A percentile compares a stretch with the other conserved stretches of the same genome.
phyloP scores from a whole-genome alignment of 2,329 filamentous ascomycete species.

The Sporothrix dimorphospora region DNA sequence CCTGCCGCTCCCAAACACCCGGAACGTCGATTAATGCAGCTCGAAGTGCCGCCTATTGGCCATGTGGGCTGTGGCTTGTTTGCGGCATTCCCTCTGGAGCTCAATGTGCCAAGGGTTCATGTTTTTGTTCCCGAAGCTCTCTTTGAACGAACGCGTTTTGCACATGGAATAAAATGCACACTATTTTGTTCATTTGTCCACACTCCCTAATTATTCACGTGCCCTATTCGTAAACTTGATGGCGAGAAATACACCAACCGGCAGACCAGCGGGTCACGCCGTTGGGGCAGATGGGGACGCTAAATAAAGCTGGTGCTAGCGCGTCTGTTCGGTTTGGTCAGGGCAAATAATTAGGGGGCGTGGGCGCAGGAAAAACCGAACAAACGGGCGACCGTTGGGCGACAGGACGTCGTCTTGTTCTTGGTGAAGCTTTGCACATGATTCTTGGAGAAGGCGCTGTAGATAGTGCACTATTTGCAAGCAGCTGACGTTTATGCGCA shows the following conservation, averaged over 20 bases:
- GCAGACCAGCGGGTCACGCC: slow-evolving; percentile 23
- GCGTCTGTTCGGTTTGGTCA: slow-evolving; percentile 2
- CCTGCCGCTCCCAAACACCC: slow-evolving; percentile 8
- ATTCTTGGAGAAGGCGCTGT: background rate
- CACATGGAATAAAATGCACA: background rate
- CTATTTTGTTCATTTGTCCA: background rate
- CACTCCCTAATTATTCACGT: background rate
- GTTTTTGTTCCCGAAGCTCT: background rate
- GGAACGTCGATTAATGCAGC: background rate
- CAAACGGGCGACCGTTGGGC: background rate
- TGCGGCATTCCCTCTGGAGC: background rate
- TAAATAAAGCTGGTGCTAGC: slow-evolving; percentile 24
- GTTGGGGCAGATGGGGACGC: slow-evolving; percentile 19
- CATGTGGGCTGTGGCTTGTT: background rate
- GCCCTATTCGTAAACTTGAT: background rate
- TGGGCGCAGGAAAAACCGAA: slow-evolving; percentile 4
- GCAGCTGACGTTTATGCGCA: background rate
- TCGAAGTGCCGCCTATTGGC: background rate
- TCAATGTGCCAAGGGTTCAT: background rate
- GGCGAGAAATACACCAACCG: background rate
- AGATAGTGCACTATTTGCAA: background rate
- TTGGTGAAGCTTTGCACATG: background rate
- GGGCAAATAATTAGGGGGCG: slow-evolving; percentile 10
- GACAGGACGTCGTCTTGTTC: background rate
- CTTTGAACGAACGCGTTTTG: background rate